Base-by-base conservation (phyloP, 1,139 yeast species). In the Tardiomyces digboiensis region DNA sequence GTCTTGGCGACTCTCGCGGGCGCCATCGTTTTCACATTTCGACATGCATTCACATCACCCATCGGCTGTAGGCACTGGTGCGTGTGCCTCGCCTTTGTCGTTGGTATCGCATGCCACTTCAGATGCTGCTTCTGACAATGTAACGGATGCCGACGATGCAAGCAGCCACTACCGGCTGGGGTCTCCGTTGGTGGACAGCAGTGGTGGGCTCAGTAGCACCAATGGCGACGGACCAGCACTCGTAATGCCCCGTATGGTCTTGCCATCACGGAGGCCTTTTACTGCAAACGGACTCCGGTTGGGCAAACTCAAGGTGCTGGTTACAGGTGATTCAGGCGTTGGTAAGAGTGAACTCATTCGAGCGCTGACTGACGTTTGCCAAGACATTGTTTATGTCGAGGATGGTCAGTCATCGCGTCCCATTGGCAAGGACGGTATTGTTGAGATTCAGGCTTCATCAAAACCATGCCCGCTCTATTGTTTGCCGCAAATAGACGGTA, bases 341-440 rank as follows among this genome's bases (percentile, higher is more conserved):
- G 62, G 62, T 29, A 59, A 59, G 42, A 46, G 59, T 10, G 39
- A 47, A n/a, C 53, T 59, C 13, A 52, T 59, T 33, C 49, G 49
- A 19, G 56, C 61, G 13, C 46, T 59, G 22, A 46, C 55, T 12
- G 48, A 46, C 19, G 41, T 49, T 19, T 51, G 52, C 21, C 47
- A 49, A 10, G 60, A 55, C 36, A 51, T 60, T 29, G 62, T 59
- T 6, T 54, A 51, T 40, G 50, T 56, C 3, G 61, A 58, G 41
- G 54, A 53, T n/a, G 45, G 49, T 22, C 19, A 7, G 26, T 14
- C 36, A 5, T 21, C 20, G 18, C 13, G 29, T 19, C 14, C 26
- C 22, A 10, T n/a, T 7, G 33, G 14, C 29, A 12, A 26, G 16
- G 39, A 36, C 18, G 42, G 38, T 19, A 44, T 49, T n/a, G 41